Percentiles rank a stretch among this genome's conserved stretches.
phyloP scores from a whole-genome alignment of 345 rosid genomes.

The Erysimum cheiranthoides region DNA sequence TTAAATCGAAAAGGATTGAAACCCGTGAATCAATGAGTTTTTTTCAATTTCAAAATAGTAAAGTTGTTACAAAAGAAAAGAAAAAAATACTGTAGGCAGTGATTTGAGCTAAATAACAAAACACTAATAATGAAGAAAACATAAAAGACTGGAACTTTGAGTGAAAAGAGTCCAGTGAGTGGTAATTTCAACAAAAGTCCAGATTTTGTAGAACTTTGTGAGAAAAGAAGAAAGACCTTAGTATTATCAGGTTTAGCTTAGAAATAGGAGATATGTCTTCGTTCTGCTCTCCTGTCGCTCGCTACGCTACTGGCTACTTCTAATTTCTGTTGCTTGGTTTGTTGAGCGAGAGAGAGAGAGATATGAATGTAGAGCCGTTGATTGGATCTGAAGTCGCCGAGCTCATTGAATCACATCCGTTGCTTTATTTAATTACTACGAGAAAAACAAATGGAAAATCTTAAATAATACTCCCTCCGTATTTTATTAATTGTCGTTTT shows the following conservation, averaged over 20 bases:
- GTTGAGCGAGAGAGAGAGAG: conserved; percentile 27
- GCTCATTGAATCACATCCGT: conserved; percentile 58
- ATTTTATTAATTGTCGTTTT: too few relatives aligned
- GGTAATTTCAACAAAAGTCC: not conserved
- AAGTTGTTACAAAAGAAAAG: conserved; percentile 7
- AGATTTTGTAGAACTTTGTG: conserved; percentile 10
- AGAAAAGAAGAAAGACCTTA: conserved; percentile 13
- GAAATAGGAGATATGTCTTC: conserved; percentile 55
- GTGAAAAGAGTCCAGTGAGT: not conserved
- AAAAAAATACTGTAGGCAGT: conserved; percentile 6
- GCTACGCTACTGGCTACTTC: conserved; percentile 29
- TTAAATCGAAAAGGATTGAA: conserved; percentile 31
- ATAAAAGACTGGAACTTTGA: conserved; percentile 29
- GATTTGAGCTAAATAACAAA: conserved; percentile 35
- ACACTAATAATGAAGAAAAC: not conserved
- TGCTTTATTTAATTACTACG: conserved; percentile 48
- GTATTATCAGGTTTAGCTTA: conserved; percentile 19
- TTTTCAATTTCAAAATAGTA: conserved; percentile 30
- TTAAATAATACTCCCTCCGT: too few relatives aligned
- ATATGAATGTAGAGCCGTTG: conserved; percentile 58
- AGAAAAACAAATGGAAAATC: too few relatives aligned
- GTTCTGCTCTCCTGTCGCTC: conserved; percentile 42
- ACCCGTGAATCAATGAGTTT: conserved; percentile 46
- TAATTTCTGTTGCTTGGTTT: conserved; percentile 46
- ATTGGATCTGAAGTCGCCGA: conserved; percentile 61